phyloP scores from a whole-genome alignment of 2,329 filamentous ascomycete species.

The Apiospora sp. region DNA sequence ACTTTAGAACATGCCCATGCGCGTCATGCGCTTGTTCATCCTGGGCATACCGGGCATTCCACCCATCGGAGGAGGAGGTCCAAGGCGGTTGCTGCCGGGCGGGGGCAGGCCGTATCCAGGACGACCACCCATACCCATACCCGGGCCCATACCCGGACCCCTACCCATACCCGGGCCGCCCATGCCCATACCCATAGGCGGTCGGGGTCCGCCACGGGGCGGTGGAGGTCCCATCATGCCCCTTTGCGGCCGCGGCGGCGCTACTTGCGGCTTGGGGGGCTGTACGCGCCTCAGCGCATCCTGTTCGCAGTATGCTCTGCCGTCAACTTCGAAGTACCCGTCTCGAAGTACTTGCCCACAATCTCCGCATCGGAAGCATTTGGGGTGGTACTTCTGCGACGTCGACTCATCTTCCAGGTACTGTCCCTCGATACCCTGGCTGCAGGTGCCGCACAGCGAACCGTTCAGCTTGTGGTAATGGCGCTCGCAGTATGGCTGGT shows the following conservation, averaged over 20 bases:
- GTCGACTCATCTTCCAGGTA: constrained; percentile 83
- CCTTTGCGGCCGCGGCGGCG: neutral
- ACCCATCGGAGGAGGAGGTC: constrained; percentile 39
- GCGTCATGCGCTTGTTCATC: constrained; percentile 70
- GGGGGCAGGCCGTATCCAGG: constrained; percentile 44
- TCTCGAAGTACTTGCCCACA: constrained; percentile 78
- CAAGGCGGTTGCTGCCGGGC: constrained; percentile 43
- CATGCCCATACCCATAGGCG: constrained; percentile 31
- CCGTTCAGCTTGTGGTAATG: constrained; percentile 94
- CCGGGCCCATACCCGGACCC: constrained; percentile 26
- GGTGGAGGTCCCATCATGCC: constrained; percentile 37
- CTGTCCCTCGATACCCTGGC: constrained; percentile 88
- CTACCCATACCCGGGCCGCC: constrained; percentile 26
- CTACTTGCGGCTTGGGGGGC: constrained; percentile 32
- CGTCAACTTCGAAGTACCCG: constrained; percentile 91
- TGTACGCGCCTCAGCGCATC: constrained; percentile 73
- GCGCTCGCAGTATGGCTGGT: constrained; percentile 87
- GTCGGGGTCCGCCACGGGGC: constrained; percentile 33
- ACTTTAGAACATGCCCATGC: constrained; percentile 61
- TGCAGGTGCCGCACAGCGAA: constrained; percentile 82
- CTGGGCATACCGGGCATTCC: constrained; percentile 46
- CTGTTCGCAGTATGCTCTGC: constrained; percentile 83
- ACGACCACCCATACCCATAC: constrained; percentile 16
- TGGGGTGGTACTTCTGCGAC: constrained; percentile 82
- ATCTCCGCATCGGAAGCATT: constrained; percentile 84